Evolutionary conservation across 129 eudicot genomes (phyloP).

Genomic region (Artemisia annua): DNA sequence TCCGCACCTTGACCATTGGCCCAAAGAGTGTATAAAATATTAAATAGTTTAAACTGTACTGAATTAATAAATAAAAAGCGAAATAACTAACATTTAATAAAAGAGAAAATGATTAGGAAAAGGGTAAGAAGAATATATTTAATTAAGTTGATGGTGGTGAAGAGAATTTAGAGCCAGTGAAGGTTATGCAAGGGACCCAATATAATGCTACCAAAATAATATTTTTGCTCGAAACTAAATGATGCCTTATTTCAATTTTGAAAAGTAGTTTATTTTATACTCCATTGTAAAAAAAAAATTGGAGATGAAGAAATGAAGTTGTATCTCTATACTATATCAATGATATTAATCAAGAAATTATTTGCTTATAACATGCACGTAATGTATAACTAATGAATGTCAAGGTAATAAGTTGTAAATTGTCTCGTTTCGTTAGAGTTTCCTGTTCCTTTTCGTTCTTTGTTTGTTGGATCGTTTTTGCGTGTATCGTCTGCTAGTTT

Average conservation of each 20-base stretch:
- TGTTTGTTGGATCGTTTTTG: no score
- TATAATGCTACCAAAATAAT: background rate
- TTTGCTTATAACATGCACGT: no score
- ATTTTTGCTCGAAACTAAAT: background rate
- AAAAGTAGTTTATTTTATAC: background rate
- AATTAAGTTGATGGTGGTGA: constrained; percentile 25
- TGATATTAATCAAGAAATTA: no score
- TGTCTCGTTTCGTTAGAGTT: no score
- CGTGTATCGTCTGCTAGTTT: no score
- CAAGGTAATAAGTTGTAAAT: no score
- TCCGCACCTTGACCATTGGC: constrained; percentile 36
- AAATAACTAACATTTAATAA: background rate
- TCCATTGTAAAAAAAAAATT: no score
- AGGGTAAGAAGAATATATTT: constrained; percentile 11
- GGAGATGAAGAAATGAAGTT: no score
- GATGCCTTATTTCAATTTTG: background rate
- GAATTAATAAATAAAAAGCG: no score
- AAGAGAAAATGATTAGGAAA: constrained; percentile 20
- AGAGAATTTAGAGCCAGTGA: constrained; percentile 32
- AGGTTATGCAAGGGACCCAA: constrained; percentile 23
- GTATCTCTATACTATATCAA: no score
- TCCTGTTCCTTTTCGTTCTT: no score
- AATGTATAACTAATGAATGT: no score
- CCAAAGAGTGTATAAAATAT: constrained; percentile 32
- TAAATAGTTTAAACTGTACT: constrained; percentile 18